phyloP scores from a whole-genome alignment of 225 moss, liverwort and hornwort genomes.

The Anthoceros angustus region DNA sequence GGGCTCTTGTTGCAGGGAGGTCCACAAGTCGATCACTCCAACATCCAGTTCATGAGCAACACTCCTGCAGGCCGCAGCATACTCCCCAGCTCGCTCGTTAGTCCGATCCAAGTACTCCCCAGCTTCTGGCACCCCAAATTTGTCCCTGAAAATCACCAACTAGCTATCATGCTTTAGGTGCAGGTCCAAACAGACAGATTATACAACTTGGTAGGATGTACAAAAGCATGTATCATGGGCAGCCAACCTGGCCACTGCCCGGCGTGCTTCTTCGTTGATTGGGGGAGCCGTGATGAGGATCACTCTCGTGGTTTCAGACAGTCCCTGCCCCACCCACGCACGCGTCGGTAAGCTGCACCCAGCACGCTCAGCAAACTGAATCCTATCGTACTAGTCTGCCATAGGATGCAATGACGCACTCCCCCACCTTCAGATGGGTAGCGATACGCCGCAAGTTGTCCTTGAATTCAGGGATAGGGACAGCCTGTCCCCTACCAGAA shows the following conservation, averaged over 20 bases:
- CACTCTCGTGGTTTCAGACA: slow-evolving; percentile 61
- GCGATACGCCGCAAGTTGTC: slow-evolving; percentile 50
- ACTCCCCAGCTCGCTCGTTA: slow-evolving; percentile 61
- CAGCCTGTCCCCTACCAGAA: slow-evolving; percentile 59
- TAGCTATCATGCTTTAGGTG: neutral
- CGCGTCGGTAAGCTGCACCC: neutral
- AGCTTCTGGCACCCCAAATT: slow-evolving; percentile 27
- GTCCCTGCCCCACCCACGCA: slow-evolving; percentile 24
- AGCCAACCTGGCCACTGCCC: slow-evolving; percentile 25
- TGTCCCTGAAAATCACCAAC: slow-evolving; percentile 20
- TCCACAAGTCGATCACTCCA: slow-evolving; percentile 63
- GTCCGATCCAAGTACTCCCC: slow-evolving; percentile 51
- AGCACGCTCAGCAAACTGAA: neutral
- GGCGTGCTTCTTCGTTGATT: slow-evolving; percentile 37
- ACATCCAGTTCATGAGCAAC: slow-evolving; percentile 55
- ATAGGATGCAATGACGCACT: neutral
- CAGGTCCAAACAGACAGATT: neutral
- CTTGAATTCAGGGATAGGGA: slow-evolving; percentile 70
- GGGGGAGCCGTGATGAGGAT: slow-evolving; percentile 77
- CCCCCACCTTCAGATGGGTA: slow-evolving; percentile 41
- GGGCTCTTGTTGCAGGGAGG: slow-evolving; percentile 41
- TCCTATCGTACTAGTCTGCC: neutral
- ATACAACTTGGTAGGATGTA: neutral
- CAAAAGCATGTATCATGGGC: neutral
- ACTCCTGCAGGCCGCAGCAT: slow-evolving; percentile 62